Evolutionary conservation across 164 flowering plant species (phyloP), one percentile per base, ranked within the genome.

Genomic region (Magnolia kwangsiensis): DNA sequence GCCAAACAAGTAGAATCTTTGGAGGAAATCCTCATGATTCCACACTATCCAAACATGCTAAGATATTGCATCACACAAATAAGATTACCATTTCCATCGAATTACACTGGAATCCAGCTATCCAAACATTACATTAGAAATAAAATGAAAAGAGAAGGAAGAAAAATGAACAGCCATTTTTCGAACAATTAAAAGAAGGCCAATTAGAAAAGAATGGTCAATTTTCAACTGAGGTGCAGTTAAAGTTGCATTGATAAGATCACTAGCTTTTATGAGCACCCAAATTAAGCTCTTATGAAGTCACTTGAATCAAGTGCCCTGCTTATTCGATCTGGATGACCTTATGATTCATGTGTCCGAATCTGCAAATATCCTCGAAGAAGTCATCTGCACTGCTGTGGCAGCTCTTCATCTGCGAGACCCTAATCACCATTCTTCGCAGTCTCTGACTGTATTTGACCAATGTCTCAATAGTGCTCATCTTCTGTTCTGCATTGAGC

Each of bases 401-500:
- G 81, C 83, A 81, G 82, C 89, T 92, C 85, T 88, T 94, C 97
- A 92, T 94, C 78, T 87, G 94, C 68, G 90, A 91, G 74, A 92
- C 89, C 86, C 85, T 88, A 81, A 94, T 85, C 50, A 82, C 88
- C 93, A 94, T 83, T 71, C 79, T 81, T 80, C 81, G 85, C 72
- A 94, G 74, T 55, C 80, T 85, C 81, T 79, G 88, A 37, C 88
- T 90, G 80, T 85, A 86, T 86, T 84, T 90, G 67, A 91, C 51
- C 75, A 94, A 79, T 1, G 97, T 88, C 74, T 91, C 97, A 0
- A 94, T 87, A 11, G 95, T 94, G 76, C 80, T 84, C 87, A 94
- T 89, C 77, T 94, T 94, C 86, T 94, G 98, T 67, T 94, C 98
- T 11, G 98, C 97, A 76, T 92, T 94, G 51, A 94, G 72, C 2